Percentiles rank a stretch among this genome's conserved stretches.
phyloP scores from a whole-genome alignment of 2,329 filamentous ascomycete genomes.

The Penicillium frequentans region DNA sequence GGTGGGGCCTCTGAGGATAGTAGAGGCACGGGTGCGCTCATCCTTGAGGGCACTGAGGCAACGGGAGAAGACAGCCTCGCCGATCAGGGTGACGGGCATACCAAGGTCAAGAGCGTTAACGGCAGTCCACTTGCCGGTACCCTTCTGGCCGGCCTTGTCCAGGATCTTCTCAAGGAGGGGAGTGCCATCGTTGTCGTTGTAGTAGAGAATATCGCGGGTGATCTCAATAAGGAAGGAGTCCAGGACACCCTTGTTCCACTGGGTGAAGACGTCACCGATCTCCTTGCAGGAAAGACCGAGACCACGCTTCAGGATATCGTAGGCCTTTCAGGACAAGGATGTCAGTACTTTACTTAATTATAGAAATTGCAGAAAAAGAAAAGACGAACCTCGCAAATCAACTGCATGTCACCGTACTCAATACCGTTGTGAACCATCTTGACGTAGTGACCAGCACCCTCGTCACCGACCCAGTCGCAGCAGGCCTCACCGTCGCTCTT shows the following conservation, averaged over 20 bases:
- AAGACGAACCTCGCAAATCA: conserved; percentile 80
- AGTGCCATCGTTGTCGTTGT: conserved; percentile 89
- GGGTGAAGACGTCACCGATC: conserved; percentile 88
- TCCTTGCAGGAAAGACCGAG: conserved; percentile 87
- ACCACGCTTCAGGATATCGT: conserved; percentile 99
- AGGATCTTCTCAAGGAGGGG: conserved; percentile 98
- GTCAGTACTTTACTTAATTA: background rate
- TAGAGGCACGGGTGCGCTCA: conserved; percentile 81
- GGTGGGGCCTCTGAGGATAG: conserved; percentile 73
- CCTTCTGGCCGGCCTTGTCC: conserved; percentile 98
- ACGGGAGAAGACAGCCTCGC: conserved; percentile 92
- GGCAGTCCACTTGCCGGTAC: conserved; percentile 99
- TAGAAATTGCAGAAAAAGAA: background rate
- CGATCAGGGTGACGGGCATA: conserved; percentile 97
- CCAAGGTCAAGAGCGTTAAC: conserved; percentile 98
- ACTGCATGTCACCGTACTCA: conserved; percentile 99
- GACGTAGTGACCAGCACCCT: conserved; percentile 99
- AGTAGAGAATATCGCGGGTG: conserved; percentile 97
- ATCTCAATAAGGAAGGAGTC: conserved; percentile 99
- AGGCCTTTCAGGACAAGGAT: conserved; percentile 62
- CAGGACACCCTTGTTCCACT: conserved; percentile 98
- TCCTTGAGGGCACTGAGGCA: conserved; percentile 93
- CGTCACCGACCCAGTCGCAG: conserved; percentile 99
- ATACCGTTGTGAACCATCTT: conserved; percentile 99
- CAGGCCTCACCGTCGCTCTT: conserved; percentile 97